phyloP scores from a whole-genome alignment of 257 asterid genomes.

The Solanum paucissectum region DNA sequence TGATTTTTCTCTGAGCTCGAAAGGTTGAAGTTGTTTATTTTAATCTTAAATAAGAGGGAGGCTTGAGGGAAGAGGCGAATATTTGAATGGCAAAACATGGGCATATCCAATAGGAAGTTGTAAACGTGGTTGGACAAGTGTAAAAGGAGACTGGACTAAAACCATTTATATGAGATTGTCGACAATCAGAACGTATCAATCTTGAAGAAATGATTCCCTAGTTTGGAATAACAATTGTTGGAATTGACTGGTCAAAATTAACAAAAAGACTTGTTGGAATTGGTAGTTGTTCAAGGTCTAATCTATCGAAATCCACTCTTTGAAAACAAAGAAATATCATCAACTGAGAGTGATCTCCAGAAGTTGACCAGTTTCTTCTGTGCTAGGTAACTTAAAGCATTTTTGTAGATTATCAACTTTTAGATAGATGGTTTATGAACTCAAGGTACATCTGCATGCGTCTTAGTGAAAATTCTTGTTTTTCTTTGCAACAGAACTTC shows the following conservation, averaged over 20 bases:
- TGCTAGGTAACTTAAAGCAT: not conserved
- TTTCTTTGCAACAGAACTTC: not conserved
- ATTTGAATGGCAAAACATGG: not conserved
- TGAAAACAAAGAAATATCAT: not conserved
- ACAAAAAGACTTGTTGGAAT: not conserved
- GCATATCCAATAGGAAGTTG: not conserved
- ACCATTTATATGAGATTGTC: not conserved
- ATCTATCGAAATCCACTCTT: not conserved
- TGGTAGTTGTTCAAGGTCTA: not conserved
- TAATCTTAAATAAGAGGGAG: not conserved
- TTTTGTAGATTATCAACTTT: not conserved
- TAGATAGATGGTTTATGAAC: not conserved
- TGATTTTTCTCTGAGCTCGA: not conserved
- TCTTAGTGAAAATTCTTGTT: not conserved
- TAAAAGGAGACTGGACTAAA: not conserved
- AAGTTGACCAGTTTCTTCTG: not conserved
- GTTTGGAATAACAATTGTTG: not conserved
- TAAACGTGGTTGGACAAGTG: not conserved
- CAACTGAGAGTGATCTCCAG: not conserved
- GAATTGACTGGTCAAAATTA: not conserved
- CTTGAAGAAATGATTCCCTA: not conserved
- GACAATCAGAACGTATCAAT: not conserved
- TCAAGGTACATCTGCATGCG: not conserved
- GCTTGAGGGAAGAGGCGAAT: not conserved
- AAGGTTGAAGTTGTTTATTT: not conserved